Evolutionary conservation across 257 asterid species (phyloP).

Genomic region (Nicotiana noctiflora): DNA sequence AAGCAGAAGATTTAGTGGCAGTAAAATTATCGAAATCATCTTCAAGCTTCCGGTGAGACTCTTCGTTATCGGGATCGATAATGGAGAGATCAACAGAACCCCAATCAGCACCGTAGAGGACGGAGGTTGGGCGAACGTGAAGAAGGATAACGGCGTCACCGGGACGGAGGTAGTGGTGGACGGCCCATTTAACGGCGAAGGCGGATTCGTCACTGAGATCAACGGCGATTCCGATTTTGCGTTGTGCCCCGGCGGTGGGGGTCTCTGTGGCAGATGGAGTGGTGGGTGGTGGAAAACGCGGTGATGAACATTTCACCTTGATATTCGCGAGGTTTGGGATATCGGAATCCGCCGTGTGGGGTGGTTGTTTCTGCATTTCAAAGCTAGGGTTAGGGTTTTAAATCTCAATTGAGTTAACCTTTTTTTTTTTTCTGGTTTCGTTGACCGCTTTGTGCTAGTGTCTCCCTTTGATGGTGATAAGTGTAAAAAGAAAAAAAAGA

Average conservation of each 20-base stretch:
- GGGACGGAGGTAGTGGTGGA: conserved; percentile 23
- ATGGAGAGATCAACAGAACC: conserved; percentile 22
- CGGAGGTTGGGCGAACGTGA: conserved; percentile 23
- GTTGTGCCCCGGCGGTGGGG: conserved; percentile 77
- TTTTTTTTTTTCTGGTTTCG: background rate
- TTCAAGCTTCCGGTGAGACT: conserved; percentile 29
- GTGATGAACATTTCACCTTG: conserved; percentile 84
- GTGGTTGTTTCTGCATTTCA: conserved; percentile 41
- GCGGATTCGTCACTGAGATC: conserved; percentile 27
- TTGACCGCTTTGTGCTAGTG: background rate
- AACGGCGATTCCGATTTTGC: conserved; percentile 55
- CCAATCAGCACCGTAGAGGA: conserved; percentile 30
- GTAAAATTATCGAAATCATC: conserved; percentile 33
- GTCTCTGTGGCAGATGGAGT: conserved; percentile 59
- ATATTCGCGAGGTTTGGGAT: conserved; percentile 72
- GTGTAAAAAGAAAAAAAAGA: no score
- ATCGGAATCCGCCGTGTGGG: conserved; percentile 51
- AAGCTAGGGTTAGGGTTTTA: background rate
- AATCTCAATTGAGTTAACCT: background rate
- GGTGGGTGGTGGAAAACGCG: conserved; percentile 72
- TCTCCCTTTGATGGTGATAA: background rate
- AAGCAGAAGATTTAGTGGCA: conserved; percentile 22
- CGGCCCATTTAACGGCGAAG: conserved; percentile 26
- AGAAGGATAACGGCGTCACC: conserved; percentile 22
- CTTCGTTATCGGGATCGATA: conserved; percentile 11